Base-by-base conservation (phyloP, 2,329 filamentous ascomycete species). In the Neospermospora avenae region DNA sequence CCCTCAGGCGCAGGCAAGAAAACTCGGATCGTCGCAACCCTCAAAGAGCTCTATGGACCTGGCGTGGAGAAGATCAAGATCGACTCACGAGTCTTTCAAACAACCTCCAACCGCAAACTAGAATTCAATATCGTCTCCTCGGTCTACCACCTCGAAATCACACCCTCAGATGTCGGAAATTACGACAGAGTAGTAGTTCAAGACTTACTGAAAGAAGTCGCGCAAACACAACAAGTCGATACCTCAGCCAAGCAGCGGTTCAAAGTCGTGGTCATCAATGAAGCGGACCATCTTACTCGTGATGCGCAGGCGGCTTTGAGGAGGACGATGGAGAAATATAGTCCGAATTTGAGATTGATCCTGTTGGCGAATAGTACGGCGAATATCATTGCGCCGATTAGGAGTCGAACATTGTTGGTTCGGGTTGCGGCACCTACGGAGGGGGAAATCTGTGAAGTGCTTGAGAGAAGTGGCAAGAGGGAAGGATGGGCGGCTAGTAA, bases 51-150 rank as follows among this genome's bases (percentile, higher is more conserved):
- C 7, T 99, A 95, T 75, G 95, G 95, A 0, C 88, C 93, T 0
- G 93, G 95, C 45, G 95, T 96, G n/a, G 96, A 99, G 73, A 98
- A 97, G 82, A 99, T 99, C 82, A 98, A 98, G 79, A 98, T 99
- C 77, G 95, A 99, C 73, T 91, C 92, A 13, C 90, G 95, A 65
- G 89, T 97, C 61, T 99, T 99, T 79, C 93, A 96, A 76, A 98
- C 95, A 1, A 93, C 86, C 22, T 89, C 88, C 72, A 98, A 96
- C 76, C 91, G 95, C 73, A 99, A 99, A 77, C 88, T 99, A 69
- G 95, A 99, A 77, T 99, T 99, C 84, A 99, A 97, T 78, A 96
- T 99, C 65, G 95, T 99, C 57, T 87, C 93, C 46, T 98, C 93
- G 0, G 87, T 97, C 65, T 99, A 99, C 77, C 95, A 99, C 75